These are phyloP conservation scores for Orbilia quercus DNA, from an alignment of 2,329 filamentous ascomycete species.

Conservation along the genomic window DNA sequence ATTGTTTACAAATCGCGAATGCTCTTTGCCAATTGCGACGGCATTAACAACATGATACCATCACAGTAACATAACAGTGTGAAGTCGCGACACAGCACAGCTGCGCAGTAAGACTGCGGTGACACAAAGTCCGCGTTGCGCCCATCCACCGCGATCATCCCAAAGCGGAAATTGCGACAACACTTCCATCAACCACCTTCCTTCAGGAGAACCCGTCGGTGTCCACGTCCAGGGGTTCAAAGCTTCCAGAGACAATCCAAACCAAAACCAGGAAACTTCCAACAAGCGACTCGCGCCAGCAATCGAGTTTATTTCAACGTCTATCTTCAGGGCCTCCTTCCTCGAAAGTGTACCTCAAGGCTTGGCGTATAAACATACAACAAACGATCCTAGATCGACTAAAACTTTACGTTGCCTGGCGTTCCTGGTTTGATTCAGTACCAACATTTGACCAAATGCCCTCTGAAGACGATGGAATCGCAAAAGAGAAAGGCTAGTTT, in stretches of 20 bases:
- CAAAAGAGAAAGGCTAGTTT: slow-evolving; percentile 30
- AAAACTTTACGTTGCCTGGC: too few species aligned
- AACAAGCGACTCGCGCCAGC: slow-evolving; percentile 4
- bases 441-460: background rate
- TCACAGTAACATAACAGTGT: too few species aligned
- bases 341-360: background rate
- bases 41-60: too few species aligned
- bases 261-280: slow-evolving; percentile 1
- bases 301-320: slow-evolving; percentile 31
- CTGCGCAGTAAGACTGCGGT: background rate
- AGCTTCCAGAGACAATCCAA: slow-evolving; percentile 3
- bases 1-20: too few species aligned
- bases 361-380: slow-evolving; percentile 7
- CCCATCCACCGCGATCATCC: slow-evolving; percentile 7
- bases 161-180: slow-evolving; percentile 35
- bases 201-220: too few species aligned
- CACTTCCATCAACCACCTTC: slow-evolving; percentile 9
- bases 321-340: background rate
- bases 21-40: too few species aligned
- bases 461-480: slow-evolving; percentile 5
- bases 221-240: background rate
- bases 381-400: background rate
- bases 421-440: background rate
- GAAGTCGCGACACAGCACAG: too few species aligned
- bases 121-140: slow-evolving; percentile 17